A percentile compares a stretch with the other conserved stretches of the same genome.
Evolutionary conservation across 1,284 basidiomycete species (phyloP).

Genomic region (Rhodotorula sp.): DNA sequence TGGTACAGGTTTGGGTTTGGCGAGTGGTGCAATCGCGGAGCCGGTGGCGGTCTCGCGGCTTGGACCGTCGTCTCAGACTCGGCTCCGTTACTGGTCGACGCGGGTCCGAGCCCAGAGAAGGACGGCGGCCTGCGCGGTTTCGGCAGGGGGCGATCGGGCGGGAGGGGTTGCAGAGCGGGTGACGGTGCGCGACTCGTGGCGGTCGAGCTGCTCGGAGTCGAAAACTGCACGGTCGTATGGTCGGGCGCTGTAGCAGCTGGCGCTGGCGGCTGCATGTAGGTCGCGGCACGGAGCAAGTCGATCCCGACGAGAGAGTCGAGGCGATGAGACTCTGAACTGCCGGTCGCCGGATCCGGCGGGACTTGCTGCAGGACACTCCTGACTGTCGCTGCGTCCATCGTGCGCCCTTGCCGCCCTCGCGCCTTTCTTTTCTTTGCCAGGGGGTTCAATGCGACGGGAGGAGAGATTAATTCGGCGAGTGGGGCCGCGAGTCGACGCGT

Average conservation of each 20-base stretch:
- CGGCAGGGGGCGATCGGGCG: background rate
- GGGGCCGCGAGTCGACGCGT: no score
- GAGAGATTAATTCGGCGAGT: no score
- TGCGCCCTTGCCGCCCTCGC: no score
- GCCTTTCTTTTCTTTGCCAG: no score
- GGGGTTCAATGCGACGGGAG: no score
- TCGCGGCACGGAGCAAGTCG: background rate
- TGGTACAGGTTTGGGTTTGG: background rate
- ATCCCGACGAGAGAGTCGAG: background rate
- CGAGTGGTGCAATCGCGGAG: background rate
- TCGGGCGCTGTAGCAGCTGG: background rate
- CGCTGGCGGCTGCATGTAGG: background rate
- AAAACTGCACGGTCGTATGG: background rate
- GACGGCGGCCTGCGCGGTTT: slow-evolving; percentile 1
- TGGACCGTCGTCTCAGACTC: background rate
- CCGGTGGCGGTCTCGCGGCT: background rate
- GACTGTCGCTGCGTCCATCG: background rate
- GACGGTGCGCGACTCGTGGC: slow-evolving; percentile 8
- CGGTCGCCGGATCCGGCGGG: no score
- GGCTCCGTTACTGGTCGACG: background rate
- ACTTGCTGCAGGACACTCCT: no score
- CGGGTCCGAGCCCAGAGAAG: background rate
- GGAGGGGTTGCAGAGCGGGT: background rate
- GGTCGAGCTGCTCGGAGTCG: background rate
- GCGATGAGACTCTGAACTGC: no score